A percentile compares a stretch with the other conserved stretches of the same genome.
phyloP scores from a whole-genome alignment of 768 basidiomycete species.

The Panaeolus cyanescens region DNA sequence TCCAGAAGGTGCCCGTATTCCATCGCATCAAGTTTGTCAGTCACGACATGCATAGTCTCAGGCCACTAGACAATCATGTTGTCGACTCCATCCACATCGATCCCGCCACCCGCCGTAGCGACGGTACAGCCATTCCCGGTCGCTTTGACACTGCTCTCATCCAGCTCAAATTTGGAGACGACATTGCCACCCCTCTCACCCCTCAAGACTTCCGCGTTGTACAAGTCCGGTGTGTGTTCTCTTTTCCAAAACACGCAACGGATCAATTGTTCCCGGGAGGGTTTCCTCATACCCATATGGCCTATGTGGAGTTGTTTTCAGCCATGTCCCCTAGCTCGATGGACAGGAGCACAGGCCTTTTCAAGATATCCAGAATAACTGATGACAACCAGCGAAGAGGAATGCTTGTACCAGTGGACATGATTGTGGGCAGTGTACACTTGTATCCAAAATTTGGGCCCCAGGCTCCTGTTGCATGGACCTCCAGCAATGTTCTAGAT shows the following conservation, averaged over 20 bases:
- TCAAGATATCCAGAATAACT: conserved; percentile 17
- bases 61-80: conserved; percentile 12
- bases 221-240: conserved; percentile 10
- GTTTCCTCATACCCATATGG: conserved; percentile 9
- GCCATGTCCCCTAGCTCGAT: conserved; percentile 9
- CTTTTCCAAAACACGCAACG: not conserved
- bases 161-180: not conserved
- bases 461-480: conserved; percentile 28
- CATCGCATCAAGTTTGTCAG: conserved; percentile 35
- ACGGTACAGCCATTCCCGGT: conserved; percentile 15
- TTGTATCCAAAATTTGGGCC: conserved; percentile 31
- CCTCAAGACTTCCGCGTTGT: too few species aligned
- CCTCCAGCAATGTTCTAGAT: conserved; percentile 31
- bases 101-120: conserved; percentile 14
- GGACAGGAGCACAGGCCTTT: conserved; percentile 22
- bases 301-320: conserved; percentile 20
- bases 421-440: conserved; percentile 28
- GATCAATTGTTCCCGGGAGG: conserved; percentile 3
- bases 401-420: conserved; percentile 22
- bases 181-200: not conserved
- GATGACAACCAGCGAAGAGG: conserved; percentile 7
- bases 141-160: conserved; percentile 13
- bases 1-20: conserved; percentile 35
- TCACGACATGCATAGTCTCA: conserved; percentile 15
- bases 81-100: conserved; percentile 31